Evolutionary conservation across 2,329 filamentous ascomycete genomes (phyloP), one percentile per base, ranked within the genome.

Genomic region (Lecanosticta acicola): DNA sequence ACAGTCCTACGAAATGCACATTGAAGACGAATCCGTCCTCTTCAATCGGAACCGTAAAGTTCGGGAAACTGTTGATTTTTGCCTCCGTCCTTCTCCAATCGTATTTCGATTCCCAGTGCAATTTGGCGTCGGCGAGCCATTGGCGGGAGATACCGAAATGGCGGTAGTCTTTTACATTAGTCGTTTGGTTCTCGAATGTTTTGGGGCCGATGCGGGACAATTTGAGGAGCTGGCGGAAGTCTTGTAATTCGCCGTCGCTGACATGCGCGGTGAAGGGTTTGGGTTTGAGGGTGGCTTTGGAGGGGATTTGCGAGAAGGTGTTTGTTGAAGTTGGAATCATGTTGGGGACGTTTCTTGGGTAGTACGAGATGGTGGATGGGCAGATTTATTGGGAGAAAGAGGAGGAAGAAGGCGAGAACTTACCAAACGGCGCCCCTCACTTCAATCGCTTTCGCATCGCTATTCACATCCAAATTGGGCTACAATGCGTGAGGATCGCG

Each of bases 1-100:
- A 81, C 0, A 81, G 63, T 0, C 70, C 77, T 1, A 69, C 59
- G 55, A 81, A 81, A 54, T 80, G 77, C 33, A 80, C 64, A 3
- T 67, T 58, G 45, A 72, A 66, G 1, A 53, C 56, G 9, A 52
- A 50, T 14, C 64, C 63, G 11, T 43, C 60, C 18, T 73, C 69
- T 9, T 66, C 63, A 41, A 78, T 64, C 0, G 62, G 50, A 0
- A 66, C 61, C 1, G 62, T 73, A 63, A 70, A 79, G 49, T 78
- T 74, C 1, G 74, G 74, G 36, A 74, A 72, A 10, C 62, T 66
- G 55, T 78, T 78, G 53, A 77, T 70, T 13, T 58, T 54, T 14
- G 60, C 58, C 56, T 70, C 71, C 48, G 57, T 57, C 32, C 60
- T 57, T 10, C 68, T 71, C 76, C 74, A 78, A 57, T 75, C 65